Evolutionary conservation across 106 monocot species (phyloP), one percentile per base, ranked within the genome.

Genomic region (Agapanthus africanus): DNA sequence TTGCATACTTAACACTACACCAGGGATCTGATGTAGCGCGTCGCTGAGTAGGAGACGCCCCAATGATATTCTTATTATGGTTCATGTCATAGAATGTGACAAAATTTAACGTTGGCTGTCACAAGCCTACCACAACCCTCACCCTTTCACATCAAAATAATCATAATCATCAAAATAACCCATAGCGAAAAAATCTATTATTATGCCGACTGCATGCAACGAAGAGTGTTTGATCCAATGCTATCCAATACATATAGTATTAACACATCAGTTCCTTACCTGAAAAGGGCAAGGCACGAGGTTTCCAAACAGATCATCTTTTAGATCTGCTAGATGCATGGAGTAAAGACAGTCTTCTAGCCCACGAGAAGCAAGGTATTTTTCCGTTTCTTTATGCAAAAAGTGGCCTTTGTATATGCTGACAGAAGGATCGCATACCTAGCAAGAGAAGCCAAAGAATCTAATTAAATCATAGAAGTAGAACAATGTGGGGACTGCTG

Each of bases 341-440:
- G 84, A 66, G 77, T 87, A 94, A 2, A 82, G 32, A 42, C 87
- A 63, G 80, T 87, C 81, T 71, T 73, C 82, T 26, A 94, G 37
- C 15, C 94, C 94, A 23, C 69, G 84, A 65, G 79, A 73, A 68
- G 80, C 69, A 72, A 94, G 83, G 69, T 83, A 90, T 9, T 87
- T 83, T 32, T 90, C 85, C 61, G 85, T 76, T 59, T 91, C 83
- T 70, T 88, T 88, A 23, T 22, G 66, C 59, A 94, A 81, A 9
- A 66, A 66, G 54, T 87, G 76, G 59, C 87, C 85, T 77, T 90
- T 94, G 71, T 85, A 94, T 31, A 94, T 87, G 66, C 87, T 83
- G 38, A 87, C 87, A 44, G 94, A 77, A 81, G 90, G 94, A 72
- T 85, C 87, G 63, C 81, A 83, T 41, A 88, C 76, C 94, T 94